A percentile compares a stretch with the other conserved stretches of the same genome.
Conservation (phyloP, 768 basidiomycete genomes). For the Clathrus columnatus region DNA sequence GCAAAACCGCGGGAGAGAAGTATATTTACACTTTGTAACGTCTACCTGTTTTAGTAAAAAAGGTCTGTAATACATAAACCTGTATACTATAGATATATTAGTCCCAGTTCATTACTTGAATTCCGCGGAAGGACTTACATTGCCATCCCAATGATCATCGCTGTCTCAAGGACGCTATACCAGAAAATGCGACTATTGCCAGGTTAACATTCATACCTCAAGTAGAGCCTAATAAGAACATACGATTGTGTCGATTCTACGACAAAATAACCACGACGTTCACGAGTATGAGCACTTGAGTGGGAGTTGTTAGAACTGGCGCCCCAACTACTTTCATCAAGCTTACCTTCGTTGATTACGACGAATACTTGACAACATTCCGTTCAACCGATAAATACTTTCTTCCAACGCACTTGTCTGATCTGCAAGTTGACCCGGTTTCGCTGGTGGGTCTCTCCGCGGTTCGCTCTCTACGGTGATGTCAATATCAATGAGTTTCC, state of each 20-base stretch:
- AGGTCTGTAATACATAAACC: conserved; percentile 88
- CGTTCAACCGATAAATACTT: conserved; percentile 85
- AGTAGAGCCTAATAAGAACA: conserved; percentile 12
- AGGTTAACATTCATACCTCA: conserved; percentile 3
- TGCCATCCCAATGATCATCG: conserved; percentile 78
- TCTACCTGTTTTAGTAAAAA: conserved; percentile 91
- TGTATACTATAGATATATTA: conserved; percentile 50
- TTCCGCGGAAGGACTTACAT: conserved; percentile 53
- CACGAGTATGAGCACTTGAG: conserved; percentile 82
- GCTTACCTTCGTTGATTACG: conserved; percentile 90
- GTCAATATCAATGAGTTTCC: conserved; percentile 91
- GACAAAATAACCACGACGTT: conserved; percentile 88
- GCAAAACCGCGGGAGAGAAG: too few species aligned
- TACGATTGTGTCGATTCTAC: conserved; percentile 88
- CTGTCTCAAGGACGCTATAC: conserved; percentile 79
- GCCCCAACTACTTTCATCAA: neutral
- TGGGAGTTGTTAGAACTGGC: neutral
- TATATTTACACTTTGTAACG: conserved; percentile 69
- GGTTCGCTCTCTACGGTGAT: conserved; percentile 99
- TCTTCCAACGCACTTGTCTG: conserved; percentile 93
- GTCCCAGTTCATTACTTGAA: conserved; percentile 5
- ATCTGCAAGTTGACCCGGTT: conserved; percentile 79
- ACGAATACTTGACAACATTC: conserved; percentile 82
- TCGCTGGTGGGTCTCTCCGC: conserved; percentile 78
- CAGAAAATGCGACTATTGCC: conserved; percentile 74